phyloP scores from a whole-genome alignment of 2,329 filamentous ascomycete genomes.

The Zelopaecilomyces penicillatus region DNA sequence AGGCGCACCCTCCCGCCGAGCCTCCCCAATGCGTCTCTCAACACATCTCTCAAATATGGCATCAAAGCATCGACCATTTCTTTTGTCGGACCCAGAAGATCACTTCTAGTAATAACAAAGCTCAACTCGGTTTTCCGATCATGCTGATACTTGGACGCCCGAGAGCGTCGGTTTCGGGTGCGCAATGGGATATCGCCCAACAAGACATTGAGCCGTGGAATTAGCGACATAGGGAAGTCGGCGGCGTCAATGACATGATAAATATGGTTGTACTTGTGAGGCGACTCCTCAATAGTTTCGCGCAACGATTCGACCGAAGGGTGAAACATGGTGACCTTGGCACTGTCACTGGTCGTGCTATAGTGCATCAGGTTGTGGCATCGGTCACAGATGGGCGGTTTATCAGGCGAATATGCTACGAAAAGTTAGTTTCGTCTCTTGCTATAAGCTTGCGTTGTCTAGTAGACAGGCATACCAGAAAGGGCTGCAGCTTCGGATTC shows the following conservation, averaged over 20 bases:
- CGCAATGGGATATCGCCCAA: conserved; percentile 66
- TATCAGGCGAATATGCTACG: conserved; percentile 14
- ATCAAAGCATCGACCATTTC: conserved; percentile 77
- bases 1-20: conserved; percentile 64
- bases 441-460: not conserved
- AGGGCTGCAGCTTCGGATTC: conserved; percentile 11
- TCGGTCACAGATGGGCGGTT: conserved; percentile 67
- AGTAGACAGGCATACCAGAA: conserved; percentile 2
- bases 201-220: conserved; percentile 65
- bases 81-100: conserved; percentile 77
- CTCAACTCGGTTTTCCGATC: conserved; percentile 69
- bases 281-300: conserved; percentile 80
- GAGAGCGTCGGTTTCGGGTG: conserved; percentile 71
- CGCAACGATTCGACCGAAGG: conserved; percentile 74
- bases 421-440: not conserved
- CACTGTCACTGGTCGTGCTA: conserved; percentile 42
- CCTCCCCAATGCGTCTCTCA: conserved; percentile 67
- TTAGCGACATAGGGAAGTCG: conserved; percentile 90
- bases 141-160: conserved; percentile 53
- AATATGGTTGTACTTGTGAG: conserved; percentile 83
- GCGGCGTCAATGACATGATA: conserved; percentile 94
- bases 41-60: conserved; percentile 70
- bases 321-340: conserved; percentile 58
- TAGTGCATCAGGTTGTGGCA: conserved; percentile 80
- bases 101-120: conserved; percentile 84